Conservation (phyloP, 2,329 filamentous ascomycete genomes). For the Coleophoma cylindrospora region DNA sequence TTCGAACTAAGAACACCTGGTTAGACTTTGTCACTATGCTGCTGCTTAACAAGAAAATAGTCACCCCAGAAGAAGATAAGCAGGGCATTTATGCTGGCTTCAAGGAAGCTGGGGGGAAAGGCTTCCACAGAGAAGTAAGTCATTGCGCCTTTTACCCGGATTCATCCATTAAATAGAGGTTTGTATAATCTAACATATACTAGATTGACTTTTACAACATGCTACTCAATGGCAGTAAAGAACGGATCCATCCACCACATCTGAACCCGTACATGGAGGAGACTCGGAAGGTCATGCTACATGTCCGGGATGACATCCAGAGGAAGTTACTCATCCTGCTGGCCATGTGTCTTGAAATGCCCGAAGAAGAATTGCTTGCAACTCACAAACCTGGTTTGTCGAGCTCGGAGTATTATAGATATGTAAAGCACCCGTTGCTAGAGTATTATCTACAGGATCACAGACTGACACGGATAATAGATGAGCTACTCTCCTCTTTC, state of each 20-base stretch:
- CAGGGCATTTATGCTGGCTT: slow-evolving; percentile 24
- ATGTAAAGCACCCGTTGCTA: no score
- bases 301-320: slow-evolving; percentile 22
- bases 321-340: slow-evolving; percentile 32
- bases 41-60: no score
- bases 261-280: slow-evolving; percentile 19
- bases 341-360: slow-evolving; percentile 33
- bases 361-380: slow-evolving; percentile 30
- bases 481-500: slow-evolving; percentile 34
- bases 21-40: no score
- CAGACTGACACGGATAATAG: no score
- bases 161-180: no score
- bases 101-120: slow-evolving; percentile 21
- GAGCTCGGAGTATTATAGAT: slow-evolving; percentile 31
- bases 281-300: slow-evolving; percentile 21
- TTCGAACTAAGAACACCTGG: no score
- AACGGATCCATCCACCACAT: slow-evolving; percentile 14
- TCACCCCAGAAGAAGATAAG: slow-evolving; percentile 24
- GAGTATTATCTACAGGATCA: no score
- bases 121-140: slow-evolving; percentile 11
- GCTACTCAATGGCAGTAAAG: slow-evolving; percentile 16
- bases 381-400: slow-evolving; percentile 29
- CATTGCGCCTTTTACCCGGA: no score
- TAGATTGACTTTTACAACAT: slow-evolving; percentile 8
- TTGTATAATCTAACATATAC: no score